Evolutionary conservation across 139 green algal species (phyloP).

Genomic region (Micractinium conductrix): DNA sequence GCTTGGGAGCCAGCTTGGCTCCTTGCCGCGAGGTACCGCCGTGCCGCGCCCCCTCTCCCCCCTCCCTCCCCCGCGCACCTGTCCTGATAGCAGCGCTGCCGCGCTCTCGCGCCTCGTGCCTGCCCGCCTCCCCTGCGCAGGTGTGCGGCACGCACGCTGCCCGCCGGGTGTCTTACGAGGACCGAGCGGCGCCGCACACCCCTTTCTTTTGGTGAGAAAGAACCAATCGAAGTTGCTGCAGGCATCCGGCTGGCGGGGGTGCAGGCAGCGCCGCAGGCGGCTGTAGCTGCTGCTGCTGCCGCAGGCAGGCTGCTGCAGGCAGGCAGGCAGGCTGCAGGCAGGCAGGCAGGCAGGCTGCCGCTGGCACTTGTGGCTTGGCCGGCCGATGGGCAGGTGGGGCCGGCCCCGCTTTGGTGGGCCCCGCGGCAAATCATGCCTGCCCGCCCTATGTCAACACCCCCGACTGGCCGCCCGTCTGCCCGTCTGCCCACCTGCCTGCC

Average conservation of each 20-base stretch:
- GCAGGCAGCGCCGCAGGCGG: too few species aligned
- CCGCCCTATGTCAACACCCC: too few species aligned
- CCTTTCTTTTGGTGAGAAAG: conserved; percentile 61
- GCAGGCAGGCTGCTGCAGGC: neutral
- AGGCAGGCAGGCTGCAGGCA: neutral
- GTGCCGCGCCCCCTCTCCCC: too few species aligned
- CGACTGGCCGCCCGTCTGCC: neutral
- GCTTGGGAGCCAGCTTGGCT: too few species aligned
- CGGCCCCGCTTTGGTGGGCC: neutral
- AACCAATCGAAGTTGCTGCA: neutral
- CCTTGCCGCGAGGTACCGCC: too few species aligned
- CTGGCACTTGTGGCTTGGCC: too few species aligned
- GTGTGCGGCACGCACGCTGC: conserved; percentile 25
- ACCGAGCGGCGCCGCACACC: conserved; percentile 53
- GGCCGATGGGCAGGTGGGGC: too few species aligned
- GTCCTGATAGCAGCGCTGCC: neutral
- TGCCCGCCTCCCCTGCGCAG: neutral
- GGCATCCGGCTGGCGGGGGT: neutral
- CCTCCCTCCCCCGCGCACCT: too few species aligned
- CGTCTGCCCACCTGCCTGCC: neutral
- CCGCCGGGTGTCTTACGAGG: conserved; percentile 64
- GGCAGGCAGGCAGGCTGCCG: neutral
- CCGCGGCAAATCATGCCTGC: neutral
- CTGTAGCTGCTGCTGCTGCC: too few species aligned
- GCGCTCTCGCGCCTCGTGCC: neutral